Base-by-base conservation (phyloP, 2,329 filamentous ascomycete genomes). In the Septoria petroselini region DNA sequence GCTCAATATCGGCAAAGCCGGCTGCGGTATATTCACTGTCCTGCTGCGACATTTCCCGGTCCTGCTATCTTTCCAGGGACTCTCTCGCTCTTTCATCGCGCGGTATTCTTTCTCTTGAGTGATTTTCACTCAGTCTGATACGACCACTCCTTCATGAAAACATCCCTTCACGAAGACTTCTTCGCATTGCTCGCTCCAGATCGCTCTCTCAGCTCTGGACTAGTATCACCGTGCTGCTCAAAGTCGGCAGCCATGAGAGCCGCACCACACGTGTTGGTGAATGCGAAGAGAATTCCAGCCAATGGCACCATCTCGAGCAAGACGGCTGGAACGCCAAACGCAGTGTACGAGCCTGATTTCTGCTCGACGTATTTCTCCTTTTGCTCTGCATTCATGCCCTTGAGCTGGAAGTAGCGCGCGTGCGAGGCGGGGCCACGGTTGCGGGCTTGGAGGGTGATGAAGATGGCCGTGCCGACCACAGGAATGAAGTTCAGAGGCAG, bases 401-500 rank as follows among this genome's bases (percentile, higher is more conserved):
- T 97, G 54, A 97, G 77, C 73, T 95, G 88, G 68, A 95, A 96
- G 54, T 58, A 58, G 71, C 93, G 68, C 3, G 69, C 66, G 63
- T 81, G 77, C 30, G 75, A 73, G 1, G 72, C 72, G 33, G 81
- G 80, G 2, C 78, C 81, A 19, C 72, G 66, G 50, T 73, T 74
- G 61, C 68, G 68, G 14, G 71, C 73, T 69, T 95, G 89, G 12
- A 94, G 67, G 21, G 86, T 67, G 27, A 96, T 78, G 68, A 95
- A 97, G 3, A 90, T 73, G 6, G 83, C 73, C 0, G 91, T 95
- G 4, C 91, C 91, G 14, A 95, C 81, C 0, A 96, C 78, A 0
- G 91, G 91, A 44, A 97, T 90, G 66, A 95, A 90, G 73, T 96
- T 97, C 53, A 97, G 77, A 8, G 91, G 91, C 34, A 95, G 76